Conservation (phyloP, 2,329 filamentous ascomycete genomes). For the Pseudofabraea citricarpa region DNA sequence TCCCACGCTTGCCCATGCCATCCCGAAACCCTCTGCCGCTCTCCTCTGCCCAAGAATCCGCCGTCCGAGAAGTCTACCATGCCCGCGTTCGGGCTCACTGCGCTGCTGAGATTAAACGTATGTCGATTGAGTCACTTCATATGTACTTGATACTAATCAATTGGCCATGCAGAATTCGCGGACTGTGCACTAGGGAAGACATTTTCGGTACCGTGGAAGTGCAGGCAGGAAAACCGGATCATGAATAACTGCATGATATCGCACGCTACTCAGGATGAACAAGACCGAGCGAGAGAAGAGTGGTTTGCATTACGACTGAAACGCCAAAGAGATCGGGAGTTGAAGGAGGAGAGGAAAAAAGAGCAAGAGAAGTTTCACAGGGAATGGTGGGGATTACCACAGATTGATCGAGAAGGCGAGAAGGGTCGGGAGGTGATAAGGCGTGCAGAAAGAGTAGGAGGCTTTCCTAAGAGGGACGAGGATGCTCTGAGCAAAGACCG, state of each 20-base stretch:
- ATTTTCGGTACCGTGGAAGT: conserved; percentile 82
- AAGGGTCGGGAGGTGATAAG: conserved; percentile 49
- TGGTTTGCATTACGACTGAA: conserved; percentile 81
- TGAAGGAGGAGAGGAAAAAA: conserved; percentile 51
- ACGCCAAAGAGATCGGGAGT: conserved; percentile 62
- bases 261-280: conserved; percentile 77
- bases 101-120: conserved; percentile 73
- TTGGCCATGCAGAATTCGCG: conserved; percentile 66
- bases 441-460: conserved; percentile 51
- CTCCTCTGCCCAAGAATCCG: conserved; percentile 73
- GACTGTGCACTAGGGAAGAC: conserved; percentile 83
- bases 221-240: conserved; percentile 68
- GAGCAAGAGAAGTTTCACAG: conserved; percentile 62
- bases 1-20: conserved; percentile 35
- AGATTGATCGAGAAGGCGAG: conserved; percentile 52
- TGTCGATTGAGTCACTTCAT: conserved; percentile 7
- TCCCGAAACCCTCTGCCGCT: conserved; percentile 78
- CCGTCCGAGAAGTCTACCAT: conserved; percentile 78
- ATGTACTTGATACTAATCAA: background rate
- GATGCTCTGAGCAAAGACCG: conserved; percentile 28
- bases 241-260: conserved; percentile 95
- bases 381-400: conserved; percentile 63
- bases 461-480: conserved; percentile 39
- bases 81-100: conserved; percentile 73
- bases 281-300: conserved; percentile 85